Evolutionary conservation across 106 monocot species (phyloP).

Genomic region (Acorus calamus): DNA sequence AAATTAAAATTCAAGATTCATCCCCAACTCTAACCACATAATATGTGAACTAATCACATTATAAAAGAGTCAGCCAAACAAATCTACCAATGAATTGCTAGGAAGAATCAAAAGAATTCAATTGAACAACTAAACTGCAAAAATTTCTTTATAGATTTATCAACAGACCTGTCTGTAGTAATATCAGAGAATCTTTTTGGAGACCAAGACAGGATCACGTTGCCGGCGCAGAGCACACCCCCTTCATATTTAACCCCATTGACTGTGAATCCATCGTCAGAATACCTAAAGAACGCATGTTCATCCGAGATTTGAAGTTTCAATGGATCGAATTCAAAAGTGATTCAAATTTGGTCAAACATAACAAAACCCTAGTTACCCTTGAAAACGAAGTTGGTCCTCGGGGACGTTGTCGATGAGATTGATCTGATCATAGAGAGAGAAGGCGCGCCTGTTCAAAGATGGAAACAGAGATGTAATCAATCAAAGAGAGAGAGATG

Average conservation of each 20-base stretch:
- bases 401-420: slow-evolving; percentile 88
- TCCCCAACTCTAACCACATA: too few species aligned
- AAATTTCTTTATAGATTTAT: background rate
- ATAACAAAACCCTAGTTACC: too few species aligned
- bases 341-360: too few species aligned
- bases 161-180: slow-evolving; percentile 62
- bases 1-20: too few species aligned
- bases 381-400: slow-evolving; percentile 79
- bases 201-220: slow-evolving; percentile 81
- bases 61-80: too few species aligned
- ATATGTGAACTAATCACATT: too few species aligned
- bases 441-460: slow-evolving; percentile 68
- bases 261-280: slow-evolving; percentile 84
- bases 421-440: slow-evolving; percentile 98
- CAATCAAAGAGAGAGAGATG: background rate
- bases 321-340: too few species aligned
- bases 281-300: slow-evolving; percentile 66
- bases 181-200: slow-evolving; percentile 83
- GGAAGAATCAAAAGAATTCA: background rate
- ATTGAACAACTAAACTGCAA: background rate
- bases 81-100: too few species aligned
- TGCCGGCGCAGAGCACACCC: slow-evolving; percentile 75
- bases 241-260: slow-evolving; percentile 83
- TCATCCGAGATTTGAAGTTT: too few species aligned
- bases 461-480: background rate